A percentile compares a stretch with the other conserved stretches of the same genome.
Evolutionary conservation across 2,329 filamentous ascomycete species (phyloP).

Genomic region (Colletotrichum sp.): DNA sequence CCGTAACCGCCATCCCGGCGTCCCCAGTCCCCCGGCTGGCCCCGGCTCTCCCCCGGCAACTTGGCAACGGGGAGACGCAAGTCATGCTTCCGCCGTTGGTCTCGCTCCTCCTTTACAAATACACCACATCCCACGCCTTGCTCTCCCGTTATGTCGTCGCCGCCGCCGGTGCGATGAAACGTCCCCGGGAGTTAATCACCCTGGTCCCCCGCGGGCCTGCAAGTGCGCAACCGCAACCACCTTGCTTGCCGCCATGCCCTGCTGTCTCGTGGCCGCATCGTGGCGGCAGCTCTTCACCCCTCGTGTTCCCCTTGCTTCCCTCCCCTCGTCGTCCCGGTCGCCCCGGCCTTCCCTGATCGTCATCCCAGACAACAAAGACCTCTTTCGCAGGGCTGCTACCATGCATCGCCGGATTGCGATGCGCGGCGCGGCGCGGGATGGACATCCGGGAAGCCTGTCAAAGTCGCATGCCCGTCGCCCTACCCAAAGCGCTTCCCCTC

Average conservation of each 20-base stretch:
- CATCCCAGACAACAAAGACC: background rate
- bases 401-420: background rate
- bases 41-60: background rate
- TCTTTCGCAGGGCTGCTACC: background rate
- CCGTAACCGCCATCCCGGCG: constrained; percentile 7
- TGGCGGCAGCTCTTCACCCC: constrained; percentile 18
- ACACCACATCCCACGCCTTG: constrained; percentile 5
- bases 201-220: background rate
- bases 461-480: constrained; percentile 6
- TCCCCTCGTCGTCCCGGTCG: background rate
- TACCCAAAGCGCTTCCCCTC: background rate
- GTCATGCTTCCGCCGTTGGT: constrained; percentile 10
- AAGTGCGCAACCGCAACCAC: background rate
- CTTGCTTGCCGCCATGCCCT: constrained; percentile 6
- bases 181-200: constrained; percentile 1
- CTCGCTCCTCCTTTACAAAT: background rate
- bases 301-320: constrained; percentile 5
- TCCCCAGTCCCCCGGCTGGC: background rate
- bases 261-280: constrained; percentile 6
- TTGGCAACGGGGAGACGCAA: constrained; percentile 10
- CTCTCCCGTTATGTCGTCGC: background rate
- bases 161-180: background rate
- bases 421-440: background rate
- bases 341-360: background rate
- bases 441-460: constrained; percentile 4